Evolutionary conservation across 1,139 yeast genomes (phyloP), one percentile per base, ranked within the genome.

Genomic region (Suhomyces anneliseae): DNA sequence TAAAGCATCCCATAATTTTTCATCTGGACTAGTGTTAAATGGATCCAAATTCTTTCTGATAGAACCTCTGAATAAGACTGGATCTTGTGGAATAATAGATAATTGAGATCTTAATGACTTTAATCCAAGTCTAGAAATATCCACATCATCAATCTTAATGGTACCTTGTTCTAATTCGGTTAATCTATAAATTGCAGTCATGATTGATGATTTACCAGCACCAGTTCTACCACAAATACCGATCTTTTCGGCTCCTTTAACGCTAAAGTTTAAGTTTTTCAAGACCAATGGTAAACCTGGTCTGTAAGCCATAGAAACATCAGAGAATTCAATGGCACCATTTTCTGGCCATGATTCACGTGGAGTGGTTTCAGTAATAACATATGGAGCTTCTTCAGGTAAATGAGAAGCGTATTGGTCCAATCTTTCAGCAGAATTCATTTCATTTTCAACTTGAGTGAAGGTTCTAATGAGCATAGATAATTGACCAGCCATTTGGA

Each of bases 341-440:
- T 76, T 43, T 19, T 54, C 54, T 12, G 78, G 79, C 78, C 79
- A 74, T 3, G 59, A 48, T 8, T 75, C 73, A 3, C 71, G 69
- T 6, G 95, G 92, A 2, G 76, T 66, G 1, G 74, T 70, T 42
- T 78, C 87, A 0, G 78, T 72, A 26, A 55, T 56, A 8, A 50
- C 46, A 33, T 79, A 79, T 0, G 71, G 58, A 5, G 72, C 71
- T 53, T 74, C 79, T 49, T 67, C 68, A 6, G 74, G 76, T 45
- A 74, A 58, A 35, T 63, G 54, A 45, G 55, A 73, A 0, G 92
- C 93, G 64, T 88, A 88, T 47, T 83, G 79, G 51, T 81, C 76
- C 44, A 90, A 66, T 61, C 97, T 78, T 68, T 90, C 96, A n/a
- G 85, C 93, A 7, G 95, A 83, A 59, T 87, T 87, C 90, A 89